A percentile compares a stretch with the other conserved stretches of the same genome.
phyloP scores from a whole-genome alignment of 1,139 yeast species.

The Lodderomyces parapsilosis region DNA sequence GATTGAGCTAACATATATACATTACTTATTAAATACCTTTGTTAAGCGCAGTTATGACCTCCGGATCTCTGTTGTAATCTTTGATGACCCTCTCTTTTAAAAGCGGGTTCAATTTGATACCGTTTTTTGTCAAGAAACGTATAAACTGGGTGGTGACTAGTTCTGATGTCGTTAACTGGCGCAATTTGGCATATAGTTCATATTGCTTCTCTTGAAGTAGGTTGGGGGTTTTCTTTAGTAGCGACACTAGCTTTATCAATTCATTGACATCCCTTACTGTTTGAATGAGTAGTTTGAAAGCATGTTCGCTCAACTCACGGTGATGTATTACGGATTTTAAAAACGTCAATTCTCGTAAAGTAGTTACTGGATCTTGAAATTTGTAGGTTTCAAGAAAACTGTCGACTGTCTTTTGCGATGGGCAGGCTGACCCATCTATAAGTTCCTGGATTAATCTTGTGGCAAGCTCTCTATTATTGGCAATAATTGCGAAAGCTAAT shows the following conservation, averaged over 20 bases:
- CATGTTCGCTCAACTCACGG: conserved; percentile 17
- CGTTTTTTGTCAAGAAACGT: conserved; percentile 7
- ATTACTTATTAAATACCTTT: background rate
- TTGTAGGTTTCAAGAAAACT: conserved; percentile 18
- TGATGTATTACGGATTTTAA: conserved; percentile 35
- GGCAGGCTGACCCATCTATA: conserved; percentile 22
- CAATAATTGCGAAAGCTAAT: conserved; percentile 24
- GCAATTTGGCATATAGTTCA: conserved; percentile 11
- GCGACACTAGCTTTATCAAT: conserved; percentile 28
- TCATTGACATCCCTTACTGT: conserved; percentile 26
- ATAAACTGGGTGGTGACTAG: conserved; percentile 12
- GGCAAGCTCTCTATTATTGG: conserved; percentile 21
- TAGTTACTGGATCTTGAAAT: conserved; percentile 5
- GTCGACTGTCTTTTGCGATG: conserved; percentile 26
- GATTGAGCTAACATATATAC: conserved; percentile 1
- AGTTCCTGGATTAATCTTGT: conserved; percentile 19
- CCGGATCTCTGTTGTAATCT: conserved; percentile 3
- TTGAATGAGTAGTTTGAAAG: conserved; percentile 24
- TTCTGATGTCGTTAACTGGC: conserved; percentile 6
- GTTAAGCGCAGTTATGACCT: background rate
- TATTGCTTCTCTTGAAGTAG: conserved; percentile 17
- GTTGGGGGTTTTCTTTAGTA: conserved; percentile 4
- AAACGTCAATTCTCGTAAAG: conserved; percentile 24
- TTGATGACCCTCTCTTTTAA: conserved; percentile 4
- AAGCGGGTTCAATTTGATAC: conserved; percentile 6